Percentiles rank a stretch among this genome's conserved stretches.
Evolutionary conservation across 1,284 basidiomycete genomes (phyloP).

Genomic region (Cryptococcus sp.): DNA sequence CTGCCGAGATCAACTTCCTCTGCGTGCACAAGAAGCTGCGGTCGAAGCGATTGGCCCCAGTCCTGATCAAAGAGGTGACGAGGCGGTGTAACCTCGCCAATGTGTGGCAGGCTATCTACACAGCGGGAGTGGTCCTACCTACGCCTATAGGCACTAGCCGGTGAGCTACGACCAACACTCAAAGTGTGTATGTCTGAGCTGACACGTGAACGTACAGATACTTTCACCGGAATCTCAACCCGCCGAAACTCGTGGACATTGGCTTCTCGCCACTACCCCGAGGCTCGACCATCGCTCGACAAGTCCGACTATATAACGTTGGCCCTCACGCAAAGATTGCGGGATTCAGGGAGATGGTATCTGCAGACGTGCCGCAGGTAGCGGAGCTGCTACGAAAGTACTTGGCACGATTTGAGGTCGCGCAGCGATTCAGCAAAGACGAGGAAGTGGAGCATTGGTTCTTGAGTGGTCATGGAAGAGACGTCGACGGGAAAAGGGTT

Average conservation of each 20-base stretch:
- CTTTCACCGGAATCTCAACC: conserved; percentile 89
- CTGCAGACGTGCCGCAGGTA: conserved; percentile 73
- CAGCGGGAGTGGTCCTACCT: conserved; percentile 84
- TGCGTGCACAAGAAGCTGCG: conserved; percentile 98
- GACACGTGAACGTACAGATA: conserved; percentile 60
- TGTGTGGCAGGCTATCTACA: conserved; percentile 97
- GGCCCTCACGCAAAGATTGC: conserved; percentile 57
- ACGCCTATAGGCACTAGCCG: conserved; percentile 83
- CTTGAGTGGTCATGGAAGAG: conserved; percentile 76
- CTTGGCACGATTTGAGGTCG: conserved; percentile 83
- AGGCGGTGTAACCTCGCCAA: conserved; percentile 85
- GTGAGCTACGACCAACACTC: conserved; percentile 52
- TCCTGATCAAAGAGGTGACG: conserved; percentile 98
- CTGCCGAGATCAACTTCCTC: conserved; percentile 95
- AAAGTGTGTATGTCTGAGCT: not conserved
- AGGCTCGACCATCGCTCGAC: conserved; percentile 79
- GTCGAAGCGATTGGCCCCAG: conserved; percentile 91
- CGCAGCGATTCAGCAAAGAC: conserved; percentile 67
- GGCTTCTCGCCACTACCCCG: conserved; percentile 86
- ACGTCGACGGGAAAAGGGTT: conserved; percentile 60
- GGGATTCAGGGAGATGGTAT: conserved; percentile 86
- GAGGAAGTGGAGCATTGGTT: conserved; percentile 88
- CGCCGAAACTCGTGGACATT: conserved; percentile 87
- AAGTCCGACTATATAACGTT: conserved; percentile 74
- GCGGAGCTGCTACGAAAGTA: conserved; percentile 74